A percentile compares a stretch with the other conserved stretches of the same genome.
Evolutionary conservation across 2,329 filamentous ascomycete genomes (phyloP).

Genomic region (Pseudocercospora fijiensis): DNA sequence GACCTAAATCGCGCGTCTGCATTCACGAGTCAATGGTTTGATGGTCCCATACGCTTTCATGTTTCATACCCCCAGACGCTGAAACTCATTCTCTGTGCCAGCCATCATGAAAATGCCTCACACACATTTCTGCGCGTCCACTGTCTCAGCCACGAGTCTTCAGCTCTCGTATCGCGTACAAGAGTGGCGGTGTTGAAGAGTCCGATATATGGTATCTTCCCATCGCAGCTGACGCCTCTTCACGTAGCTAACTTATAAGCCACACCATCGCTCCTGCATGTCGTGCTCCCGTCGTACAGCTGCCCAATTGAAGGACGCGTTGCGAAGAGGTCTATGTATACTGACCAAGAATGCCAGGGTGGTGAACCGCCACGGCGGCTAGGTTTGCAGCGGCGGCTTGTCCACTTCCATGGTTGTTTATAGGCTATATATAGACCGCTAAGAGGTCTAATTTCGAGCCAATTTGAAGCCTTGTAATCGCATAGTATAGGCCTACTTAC

Average conservation of each 20-base stretch:
- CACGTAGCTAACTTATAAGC: not conserved
- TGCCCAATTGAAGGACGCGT: not conserved
- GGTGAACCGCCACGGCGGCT: no score
- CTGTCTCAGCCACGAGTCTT: not conserved
- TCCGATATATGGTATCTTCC: not conserved
- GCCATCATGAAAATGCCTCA: constrained; percentile 1
- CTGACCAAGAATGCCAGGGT: no score
- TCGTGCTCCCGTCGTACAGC: not conserved
- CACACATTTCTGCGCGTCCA: not conserved
- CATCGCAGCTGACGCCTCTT: not conserved
- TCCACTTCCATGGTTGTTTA: no score
- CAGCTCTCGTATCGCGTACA: not conserved
- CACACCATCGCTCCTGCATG: not conserved
- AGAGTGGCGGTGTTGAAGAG: not conserved
- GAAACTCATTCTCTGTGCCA: not conserved
- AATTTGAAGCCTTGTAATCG: no score
- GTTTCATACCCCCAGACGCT: constrained; percentile 13
- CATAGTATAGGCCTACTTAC: no score
- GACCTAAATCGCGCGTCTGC: constrained; percentile 46
- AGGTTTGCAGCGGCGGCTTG: no score
- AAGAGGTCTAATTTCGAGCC: no score
- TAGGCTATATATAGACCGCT: no score
- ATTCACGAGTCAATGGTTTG: not conserved
- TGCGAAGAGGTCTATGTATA: not conserved
- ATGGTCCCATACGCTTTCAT: not conserved